phyloP scores from a whole-genome alignment of 345 rosid species.

The Mallotus nudiflorus region DNA sequence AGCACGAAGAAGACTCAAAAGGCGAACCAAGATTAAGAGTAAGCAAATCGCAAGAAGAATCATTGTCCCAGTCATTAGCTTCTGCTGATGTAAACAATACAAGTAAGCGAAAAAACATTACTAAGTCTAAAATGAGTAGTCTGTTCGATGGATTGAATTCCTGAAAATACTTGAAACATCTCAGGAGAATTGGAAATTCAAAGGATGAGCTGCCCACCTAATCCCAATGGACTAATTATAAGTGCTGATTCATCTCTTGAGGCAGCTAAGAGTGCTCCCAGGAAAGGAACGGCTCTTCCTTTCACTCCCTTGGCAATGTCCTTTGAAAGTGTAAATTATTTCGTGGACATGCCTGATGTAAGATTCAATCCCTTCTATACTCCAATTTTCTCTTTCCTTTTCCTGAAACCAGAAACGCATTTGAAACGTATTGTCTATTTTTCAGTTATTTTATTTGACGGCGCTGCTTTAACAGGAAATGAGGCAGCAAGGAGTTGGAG shows the following conservation, averaged over 20 bases:
- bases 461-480: slow-evolving; percentile 39
- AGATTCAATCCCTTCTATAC: slow-evolving; percentile 21
- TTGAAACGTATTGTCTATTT: background rate
- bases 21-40: slow-evolving; percentile 33
- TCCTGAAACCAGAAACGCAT: background rate
- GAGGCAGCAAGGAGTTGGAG: slow-evolving; percentile 33
- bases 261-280: slow-evolving; percentile 34
- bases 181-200: slow-evolving; percentile 50
- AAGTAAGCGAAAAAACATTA: slow-evolving; percentile 35
- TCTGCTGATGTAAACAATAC: slow-evolving; percentile 45
- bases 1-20: slow-evolving; percentile 26
- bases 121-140: background rate
- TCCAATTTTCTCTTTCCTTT: background rate
- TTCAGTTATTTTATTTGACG: too few relatives aligned
- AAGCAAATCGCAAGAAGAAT: slow-evolving; percentile 29
- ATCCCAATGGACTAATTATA: slow-evolving; percentile 27
- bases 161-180: slow-evolving; percentile 18
- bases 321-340: slow-evolving; percentile 60
- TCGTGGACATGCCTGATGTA: slow-evolving; percentile 81
- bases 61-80: slow-evolving; percentile 33
- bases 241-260: slow-evolving; percentile 36
- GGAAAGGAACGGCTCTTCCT: slow-evolving; percentile 83
- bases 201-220: slow-evolving; percentile 28
- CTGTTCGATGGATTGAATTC: background rate
- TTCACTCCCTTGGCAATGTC: slow-evolving; percentile 83